Conservation (phyloP, 306 rosid genomes). For the Ceratonia siliqua region DNA sequence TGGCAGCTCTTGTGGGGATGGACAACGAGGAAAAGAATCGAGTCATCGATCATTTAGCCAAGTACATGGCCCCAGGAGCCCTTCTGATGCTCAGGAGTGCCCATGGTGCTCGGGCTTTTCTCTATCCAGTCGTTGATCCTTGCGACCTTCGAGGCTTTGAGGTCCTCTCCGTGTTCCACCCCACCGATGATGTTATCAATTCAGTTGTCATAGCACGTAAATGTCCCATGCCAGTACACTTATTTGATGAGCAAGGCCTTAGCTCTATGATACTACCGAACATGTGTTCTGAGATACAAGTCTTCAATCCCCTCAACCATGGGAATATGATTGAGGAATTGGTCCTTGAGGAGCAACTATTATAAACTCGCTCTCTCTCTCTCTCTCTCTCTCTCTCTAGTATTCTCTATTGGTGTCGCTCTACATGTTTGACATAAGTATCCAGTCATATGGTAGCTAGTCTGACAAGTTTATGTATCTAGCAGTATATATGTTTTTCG, state of each 20-base stretch:
- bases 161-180: constrained; percentile 76
- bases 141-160: constrained; percentile 71
- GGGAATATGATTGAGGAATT: constrained; percentile 59
- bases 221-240: constrained; percentile 19
- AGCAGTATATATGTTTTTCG: neutral
- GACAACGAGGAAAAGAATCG: constrained; percentile 60
- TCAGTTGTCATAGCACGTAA: constrained; percentile 80
- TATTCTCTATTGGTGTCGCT: neutral
- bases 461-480: neutral
- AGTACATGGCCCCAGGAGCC: constrained; percentile 70
- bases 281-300: constrained; percentile 67
- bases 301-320: constrained; percentile 59
- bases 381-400: neutral
- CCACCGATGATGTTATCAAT: constrained; percentile 80
- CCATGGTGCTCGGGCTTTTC: constrained; percentile 84
- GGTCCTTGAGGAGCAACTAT: constrained; percentile 45
- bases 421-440: constrained; percentile 2
- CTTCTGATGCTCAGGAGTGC: constrained; percentile 87
- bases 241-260: constrained; percentile 36
- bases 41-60: constrained; percentile 63
- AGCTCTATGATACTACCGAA: constrained; percentile 43
- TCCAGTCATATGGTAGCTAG: neutral
- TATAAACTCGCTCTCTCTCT: neutral
- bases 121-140: constrained; percentile 80
- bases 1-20: constrained; percentile 95